Conservation (phyloP, 441 rosid genomes). For the Arabidopsis hybrid region DNA sequence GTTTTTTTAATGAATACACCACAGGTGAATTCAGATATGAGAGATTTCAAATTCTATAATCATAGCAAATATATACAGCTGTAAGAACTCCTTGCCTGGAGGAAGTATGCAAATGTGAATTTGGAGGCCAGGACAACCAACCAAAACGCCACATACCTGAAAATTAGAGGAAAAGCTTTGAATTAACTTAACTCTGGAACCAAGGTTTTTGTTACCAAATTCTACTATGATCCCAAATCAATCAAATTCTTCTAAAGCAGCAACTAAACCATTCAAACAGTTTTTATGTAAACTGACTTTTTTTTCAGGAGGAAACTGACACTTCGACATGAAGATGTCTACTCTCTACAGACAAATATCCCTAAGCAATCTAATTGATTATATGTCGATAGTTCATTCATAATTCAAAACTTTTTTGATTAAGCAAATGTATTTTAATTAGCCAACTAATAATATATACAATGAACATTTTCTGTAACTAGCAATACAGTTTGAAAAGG, state of each 20-base stretch:
- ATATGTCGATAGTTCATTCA: slow-evolving; percentile 3
- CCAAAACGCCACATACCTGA: slow-evolving; percentile 97
- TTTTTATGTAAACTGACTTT: background rate
- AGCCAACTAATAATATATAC: slow-evolving; percentile 35
- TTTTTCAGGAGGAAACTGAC: slow-evolving; percentile 3
- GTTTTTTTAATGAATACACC: background rate
- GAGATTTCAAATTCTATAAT: slow-evolving; percentile 10
- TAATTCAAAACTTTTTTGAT: background rate
- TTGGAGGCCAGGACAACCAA: slow-evolving; percentile 85
- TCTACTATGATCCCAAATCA: slow-evolving; percentile 32
- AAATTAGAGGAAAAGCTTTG: slow-evolving; percentile 27
- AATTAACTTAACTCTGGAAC: slow-evolving; percentile 25
- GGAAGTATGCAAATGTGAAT: slow-evolving; percentile 95
- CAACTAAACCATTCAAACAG: slow-evolving; percentile 28
- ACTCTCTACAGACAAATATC: slow-evolving; percentile 17
- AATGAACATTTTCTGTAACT: slow-evolving; percentile 24
- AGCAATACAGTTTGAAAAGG: slow-evolving; percentile 23
- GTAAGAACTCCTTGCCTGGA: slow-evolving; percentile 73
- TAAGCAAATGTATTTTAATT: slow-evolving; percentile 25
- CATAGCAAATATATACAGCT: slow-evolving; percentile 29
- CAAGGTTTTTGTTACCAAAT: slow-evolving; percentile 18
- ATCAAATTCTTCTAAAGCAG: slow-evolving; percentile 10
- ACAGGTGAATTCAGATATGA: slow-evolving; percentile 14
- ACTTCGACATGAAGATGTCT: slow-evolving; percentile 13
- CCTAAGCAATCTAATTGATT: slow-evolving; percentile 15